Conservation (phyloP, 108 stramenopile species). For the Skeletonema marinoi region DNA sequence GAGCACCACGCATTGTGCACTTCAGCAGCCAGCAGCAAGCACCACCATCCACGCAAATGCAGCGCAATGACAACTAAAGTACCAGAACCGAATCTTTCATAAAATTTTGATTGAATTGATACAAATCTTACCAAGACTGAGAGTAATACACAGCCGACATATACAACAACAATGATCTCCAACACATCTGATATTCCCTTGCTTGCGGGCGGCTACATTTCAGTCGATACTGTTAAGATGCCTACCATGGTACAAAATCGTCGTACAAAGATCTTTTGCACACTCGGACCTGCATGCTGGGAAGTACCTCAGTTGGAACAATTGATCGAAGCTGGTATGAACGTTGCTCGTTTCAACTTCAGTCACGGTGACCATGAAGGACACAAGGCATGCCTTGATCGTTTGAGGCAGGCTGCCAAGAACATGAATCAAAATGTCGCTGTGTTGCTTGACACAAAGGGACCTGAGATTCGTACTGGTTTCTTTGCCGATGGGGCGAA, state of each 20-base stretch:
- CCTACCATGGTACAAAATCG: conserved; percentile 52
- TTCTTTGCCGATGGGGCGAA: conserved; percentile 80
- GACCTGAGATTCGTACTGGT: conserved; percentile 93
- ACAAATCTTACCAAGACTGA: no score
- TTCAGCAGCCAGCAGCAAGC: no score
- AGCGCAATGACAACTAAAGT: neutral
- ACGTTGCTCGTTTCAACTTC: conserved; percentile 92
- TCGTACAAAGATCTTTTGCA: conserved; percentile 89
- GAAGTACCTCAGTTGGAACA: conserved; percentile 71
- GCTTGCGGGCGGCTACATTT: conserved; percentile 58
- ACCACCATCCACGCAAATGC: neutral
- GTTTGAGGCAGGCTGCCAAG: conserved; percentile 65
- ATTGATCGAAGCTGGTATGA: conserved; percentile 91
- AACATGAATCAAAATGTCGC: conserved; percentile 74
- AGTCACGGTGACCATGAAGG: conserved; percentile 88
- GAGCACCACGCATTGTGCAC: neutral
- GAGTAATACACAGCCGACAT: neutral
- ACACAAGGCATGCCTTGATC: conserved; percentile 64
- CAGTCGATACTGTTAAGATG: conserved; percentile 54
- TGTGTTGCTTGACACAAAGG: conserved; percentile 87
- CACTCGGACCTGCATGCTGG: conserved; percentile 92
- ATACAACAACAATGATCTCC: conserved; percentile 45
- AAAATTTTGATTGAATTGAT: no score
- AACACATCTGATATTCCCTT: conserved; percentile 68
- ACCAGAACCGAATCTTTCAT: neutral